Conservation (phyloP, 495 filamentous ascomycete species). For the Halenospora varia region DNA sequence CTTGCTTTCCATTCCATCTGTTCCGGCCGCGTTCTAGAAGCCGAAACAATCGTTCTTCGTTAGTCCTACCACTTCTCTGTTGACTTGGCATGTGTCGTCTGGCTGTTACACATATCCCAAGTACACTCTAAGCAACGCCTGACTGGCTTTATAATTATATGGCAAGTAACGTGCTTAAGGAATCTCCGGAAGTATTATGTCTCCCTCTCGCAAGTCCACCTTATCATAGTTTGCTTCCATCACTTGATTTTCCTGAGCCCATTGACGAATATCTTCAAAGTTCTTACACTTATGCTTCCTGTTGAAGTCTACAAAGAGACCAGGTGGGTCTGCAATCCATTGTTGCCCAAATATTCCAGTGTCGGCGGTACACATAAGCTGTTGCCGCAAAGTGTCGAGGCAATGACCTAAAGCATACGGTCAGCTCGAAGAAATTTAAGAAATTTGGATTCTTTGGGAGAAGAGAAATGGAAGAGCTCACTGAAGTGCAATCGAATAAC, state of each 20-base stretch:
- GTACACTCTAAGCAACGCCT: too few relatives aligned
- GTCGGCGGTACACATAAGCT: conserved; percentile 52
- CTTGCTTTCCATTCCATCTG: too few relatives aligned
- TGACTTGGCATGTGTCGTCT: too few relatives aligned
- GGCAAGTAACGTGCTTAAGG: too few relatives aligned
- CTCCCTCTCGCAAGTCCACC: neutral
- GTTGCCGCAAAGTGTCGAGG: conserved; percentile 48
- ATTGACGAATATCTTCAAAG: conserved; percentile 47
- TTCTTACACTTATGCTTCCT: conserved; percentile 47
- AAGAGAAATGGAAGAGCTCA: neutral
- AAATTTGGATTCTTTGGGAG: too few relatives aligned
- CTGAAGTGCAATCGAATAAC: conserved; percentile 40
- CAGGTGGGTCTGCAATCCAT: conserved; percentile 38
- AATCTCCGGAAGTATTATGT: neutral
- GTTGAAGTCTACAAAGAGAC: conserved; percentile 48
- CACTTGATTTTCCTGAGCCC: conserved; percentile 44
- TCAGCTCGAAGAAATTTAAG: neutral
- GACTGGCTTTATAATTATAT: too few relatives aligned
- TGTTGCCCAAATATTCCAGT: conserved; percentile 47
- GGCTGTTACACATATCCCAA: too few relatives aligned
- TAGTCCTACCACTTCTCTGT: too few relatives aligned
- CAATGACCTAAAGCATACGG: conserved; percentile 43
- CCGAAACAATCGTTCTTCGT: too few relatives aligned
- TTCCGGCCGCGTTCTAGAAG: too few relatives aligned
- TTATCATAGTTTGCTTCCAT: neutral